Base-by-base conservation (phyloP, 805 yeast genomes). In the Ogataea zsoltii region DNA sequence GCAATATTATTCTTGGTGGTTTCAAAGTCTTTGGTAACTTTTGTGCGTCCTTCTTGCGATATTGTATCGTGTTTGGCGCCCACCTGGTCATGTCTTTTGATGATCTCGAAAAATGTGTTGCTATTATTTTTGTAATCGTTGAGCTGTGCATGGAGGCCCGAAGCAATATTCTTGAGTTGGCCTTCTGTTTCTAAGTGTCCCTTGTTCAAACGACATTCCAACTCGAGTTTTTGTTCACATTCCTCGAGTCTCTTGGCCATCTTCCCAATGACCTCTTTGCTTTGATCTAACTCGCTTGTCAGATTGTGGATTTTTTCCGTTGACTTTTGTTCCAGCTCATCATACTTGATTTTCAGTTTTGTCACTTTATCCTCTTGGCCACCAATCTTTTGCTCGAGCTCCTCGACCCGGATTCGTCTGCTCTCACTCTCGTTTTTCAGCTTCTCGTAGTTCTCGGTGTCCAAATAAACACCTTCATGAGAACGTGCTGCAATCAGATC, bases 401-500 rank as follows among this genome's bases (percentile, higher is more conserved):
- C 85, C 23, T 71, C 79, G 12, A 75, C 69, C 44, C 72, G 64
- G 4, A 77, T 70, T 17, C 71, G 66, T 31, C 78, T 68, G 55
- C 82, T 76, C 56, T 77, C 82, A 54, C 57, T 72, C 58, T 67
- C 78, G 34, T 65, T 76, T 41, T 48, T 36, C 23, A 62, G 40
- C 61, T 68, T 46, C 55, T 65, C 66, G 65, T 79, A 80, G 50
- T 75, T 75, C 19, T 70, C 75, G 19, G 70, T 70, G 21, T 86
- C 76, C 50, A 87, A 64, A 56, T 76, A 83, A 14, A 87, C 77
- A 4, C 91, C 90, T 54, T 80, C 83, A 54, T 82, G 83, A 37
- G 70, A 71, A 44, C 89, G 69, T 0, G 88, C 73, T 1, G 90
- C 85, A 26, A 67, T 62, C 38, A 87, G 68, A 55, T 86, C 94